Evolutionary conservation across 2,329 filamentous ascomycete genomes (phyloP), one percentile per base, ranked within the genome.

Genomic region (Ascocoryne sarcoides): DNA sequence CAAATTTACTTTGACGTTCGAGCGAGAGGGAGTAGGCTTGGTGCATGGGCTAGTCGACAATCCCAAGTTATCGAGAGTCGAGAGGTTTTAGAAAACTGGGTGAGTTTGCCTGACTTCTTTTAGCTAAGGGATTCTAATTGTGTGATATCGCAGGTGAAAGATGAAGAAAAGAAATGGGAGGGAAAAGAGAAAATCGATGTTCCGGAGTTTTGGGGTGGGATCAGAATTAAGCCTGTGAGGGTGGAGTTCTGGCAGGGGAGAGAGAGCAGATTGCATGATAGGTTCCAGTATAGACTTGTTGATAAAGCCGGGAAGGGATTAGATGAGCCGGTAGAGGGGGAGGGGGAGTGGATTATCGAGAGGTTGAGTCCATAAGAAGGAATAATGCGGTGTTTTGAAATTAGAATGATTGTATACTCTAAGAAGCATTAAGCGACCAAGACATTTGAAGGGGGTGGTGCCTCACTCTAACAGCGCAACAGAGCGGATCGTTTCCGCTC

Each of bases 161-260:
- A 94, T 55, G 73, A 80, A 26, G 84, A 94, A 67, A 66, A 73
- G 60, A 72, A 68, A 51, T 98, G 95, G 60, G 73, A 80, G 31
- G 84, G 78, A 2, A 57, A 74, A 49, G 84, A 94, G 19, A 65
- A 84, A 42, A 94, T 98, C 50, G 89, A 89, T 1, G 79, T 95
- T 36, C 92, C 92, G 3, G 81, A 84, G 8, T 95, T 95, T 61
- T 98, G 92, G 92, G 92, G 92, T 20, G 92, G 92, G 0, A 60
- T 95, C 60, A 78, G 90, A 53, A 75, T 98, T 45, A 72, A 89
- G 48, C 90, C 92, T 0, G 83, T 88, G 57, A 76, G 78, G 53
- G 73, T 98, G 36, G 92, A 98, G 71, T 98, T 98, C 61, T 98
- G 92, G 79, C 89, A 95, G 69, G 92, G 92, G 2, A 75, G 92